Conservation (phyloP, 768 basidiomycete species). For the Pisolithus marmoratus region DNA sequence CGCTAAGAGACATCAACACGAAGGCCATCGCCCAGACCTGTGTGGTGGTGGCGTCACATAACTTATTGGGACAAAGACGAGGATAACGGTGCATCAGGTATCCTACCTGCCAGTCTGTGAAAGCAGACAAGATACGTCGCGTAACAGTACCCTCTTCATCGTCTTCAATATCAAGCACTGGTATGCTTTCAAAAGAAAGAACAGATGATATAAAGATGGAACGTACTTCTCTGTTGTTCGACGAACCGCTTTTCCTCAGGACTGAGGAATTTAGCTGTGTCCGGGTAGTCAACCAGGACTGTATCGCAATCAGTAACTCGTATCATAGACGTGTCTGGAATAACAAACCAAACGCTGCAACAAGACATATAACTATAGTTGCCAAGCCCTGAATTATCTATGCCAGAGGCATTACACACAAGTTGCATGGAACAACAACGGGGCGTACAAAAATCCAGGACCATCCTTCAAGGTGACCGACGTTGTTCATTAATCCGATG, state of each 20-base stretch:
- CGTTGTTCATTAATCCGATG: constrained; percentile 47
- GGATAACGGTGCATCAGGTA: too few relatives aligned
- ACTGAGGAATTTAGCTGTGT: constrained; percentile 56
- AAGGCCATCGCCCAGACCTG: constrained; percentile 15
- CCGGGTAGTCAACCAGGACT: constrained; percentile 62
- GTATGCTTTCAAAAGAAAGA: not conserved
- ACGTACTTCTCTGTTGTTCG: constrained; percentile 50
- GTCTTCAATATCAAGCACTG: constrained; percentile 61
- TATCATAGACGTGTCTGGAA: not conserved
- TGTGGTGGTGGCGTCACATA: not conserved
- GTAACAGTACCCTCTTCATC: constrained; percentile 53
- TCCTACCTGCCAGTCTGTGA: constrained; percentile 55
- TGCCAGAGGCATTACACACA: too few relatives aligned
- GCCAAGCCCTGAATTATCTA: constrained; percentile 11
- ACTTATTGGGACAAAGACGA: not conserved
- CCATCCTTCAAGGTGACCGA: constrained; percentile 44
- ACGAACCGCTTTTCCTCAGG: constrained; percentile 54
- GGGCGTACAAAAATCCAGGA: constrained; percentile 53
- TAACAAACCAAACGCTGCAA: constrained; percentile 45
- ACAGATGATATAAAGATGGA: not conserved
- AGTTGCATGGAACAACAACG: not conserved
- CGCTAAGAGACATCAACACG: constrained; percentile 53
- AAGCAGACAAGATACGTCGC: constrained; percentile 45
- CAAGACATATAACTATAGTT: constrained; percentile 50
- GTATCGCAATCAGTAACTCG: not conserved